Percentiles rank a stretch among this genome's conserved stretches.
Evolutionary conservation across 139 green algal species (phyloP).

Genomic region (Prasinococcaceae sp.): DNA sequence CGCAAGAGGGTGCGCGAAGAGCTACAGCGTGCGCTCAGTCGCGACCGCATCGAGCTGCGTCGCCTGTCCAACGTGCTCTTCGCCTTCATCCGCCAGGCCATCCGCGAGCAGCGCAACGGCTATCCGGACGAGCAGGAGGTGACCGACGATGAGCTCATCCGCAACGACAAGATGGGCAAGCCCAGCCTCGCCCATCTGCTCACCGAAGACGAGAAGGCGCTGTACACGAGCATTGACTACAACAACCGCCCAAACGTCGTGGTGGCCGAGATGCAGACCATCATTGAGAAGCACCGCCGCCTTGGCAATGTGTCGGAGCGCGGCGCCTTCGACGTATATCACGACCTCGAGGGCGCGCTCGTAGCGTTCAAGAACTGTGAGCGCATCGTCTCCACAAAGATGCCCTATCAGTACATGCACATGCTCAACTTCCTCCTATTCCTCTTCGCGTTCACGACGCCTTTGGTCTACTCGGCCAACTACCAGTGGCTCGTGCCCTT

Average conservation of each 20-base stretch:
- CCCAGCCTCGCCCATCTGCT: slow-evolving; percentile 7
- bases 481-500: too few species aligned
- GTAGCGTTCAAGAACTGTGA: background rate
- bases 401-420: slow-evolving; percentile 10
- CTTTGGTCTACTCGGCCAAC: too few species aligned
- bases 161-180: slow-evolving; percentile 1
- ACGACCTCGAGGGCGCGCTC: background rate
- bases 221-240: background rate
- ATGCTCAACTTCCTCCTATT: slow-evolving; percentile 16
- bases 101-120: slow-evolving; percentile 6
- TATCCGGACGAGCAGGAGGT: background rate
- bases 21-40: background rate
- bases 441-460: too few species aligned
- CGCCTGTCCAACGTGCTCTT: slow-evolving; percentile 13
- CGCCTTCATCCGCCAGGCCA: slow-evolving; percentile 1
- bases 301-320: slow-evolving; percentile 4
- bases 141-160: background rate
- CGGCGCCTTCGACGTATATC: slow-evolving; percentile 7
- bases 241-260: background rate
- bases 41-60: slow-evolving; percentile 3
- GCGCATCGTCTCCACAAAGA: background rate
- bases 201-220: background rate
- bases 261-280: background rate
- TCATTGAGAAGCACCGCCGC: slow-evolving; percentile 3
- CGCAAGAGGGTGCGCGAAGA: background rate